Percentiles rank a stretch among this genome's conserved stretches.
phyloP scores from a whole-genome alignment of 192 early-diverging fungal species.

The Gonapodya sp. region DNA sequence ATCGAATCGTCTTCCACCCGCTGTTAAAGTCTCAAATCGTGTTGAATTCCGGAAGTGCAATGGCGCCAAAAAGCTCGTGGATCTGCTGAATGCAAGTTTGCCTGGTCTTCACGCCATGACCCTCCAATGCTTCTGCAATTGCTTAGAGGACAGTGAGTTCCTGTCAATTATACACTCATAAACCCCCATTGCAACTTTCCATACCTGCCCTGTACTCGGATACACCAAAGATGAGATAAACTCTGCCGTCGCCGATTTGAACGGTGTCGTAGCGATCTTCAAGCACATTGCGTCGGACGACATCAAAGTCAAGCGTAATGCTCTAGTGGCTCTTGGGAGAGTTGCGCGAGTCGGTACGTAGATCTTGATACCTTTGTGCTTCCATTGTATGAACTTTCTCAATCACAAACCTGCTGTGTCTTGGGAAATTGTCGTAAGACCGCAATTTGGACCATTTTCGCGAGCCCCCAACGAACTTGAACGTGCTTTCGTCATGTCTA shows the following conservation, averaged over 20 bases:
- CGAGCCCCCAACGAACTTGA: conserved; percentile 17
- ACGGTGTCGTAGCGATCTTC: conserved; percentile 25
- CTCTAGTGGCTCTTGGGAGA: conserved; percentile 23
- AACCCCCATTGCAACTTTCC: not conserved
- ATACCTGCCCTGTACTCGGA: not conserved
- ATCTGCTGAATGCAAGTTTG: conserved; percentile 28
- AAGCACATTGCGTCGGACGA: conserved; percentile 31
- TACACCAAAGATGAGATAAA: conserved; percentile 26
- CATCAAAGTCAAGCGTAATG: conserved; percentile 21
- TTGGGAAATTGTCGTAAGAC: too few relatives aligned
- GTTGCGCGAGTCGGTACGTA: conserved; percentile 25
- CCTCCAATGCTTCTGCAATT: conserved; percentile 31
- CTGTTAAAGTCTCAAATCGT: conserved; percentile 28
- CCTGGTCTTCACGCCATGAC: conserved; percentile 32
- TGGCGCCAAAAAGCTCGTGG: conserved; percentile 31
- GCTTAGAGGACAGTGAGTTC: conserved; percentile 35
- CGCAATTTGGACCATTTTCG: conserved; percentile 27
- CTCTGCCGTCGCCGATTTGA: conserved; percentile 25
- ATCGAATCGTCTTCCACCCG: not conserved
- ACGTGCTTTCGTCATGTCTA: conserved; percentile 21
- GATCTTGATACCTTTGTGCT: not conserved
- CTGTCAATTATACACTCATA: not conserved
- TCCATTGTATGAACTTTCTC: too few relatives aligned
- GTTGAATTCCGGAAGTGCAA: conserved; percentile 35
- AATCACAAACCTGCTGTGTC: too few relatives aligned